Conservation (phyloP, 768 basidiomycete species). For the Psilocybe cyanescens region DNA sequence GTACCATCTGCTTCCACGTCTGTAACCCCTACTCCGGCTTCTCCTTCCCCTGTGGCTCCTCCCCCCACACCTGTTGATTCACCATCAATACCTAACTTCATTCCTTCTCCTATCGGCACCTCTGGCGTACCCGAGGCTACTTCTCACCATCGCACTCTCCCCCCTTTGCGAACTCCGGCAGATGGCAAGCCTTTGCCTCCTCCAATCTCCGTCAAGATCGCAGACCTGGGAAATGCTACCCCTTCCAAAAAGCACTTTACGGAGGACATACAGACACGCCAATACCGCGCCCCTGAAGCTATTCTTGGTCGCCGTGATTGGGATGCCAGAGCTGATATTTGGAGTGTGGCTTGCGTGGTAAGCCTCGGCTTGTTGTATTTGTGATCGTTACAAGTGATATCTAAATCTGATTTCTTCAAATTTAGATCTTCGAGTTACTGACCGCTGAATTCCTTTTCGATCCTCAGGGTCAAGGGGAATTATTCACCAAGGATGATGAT, state of each 20-base stretch:
- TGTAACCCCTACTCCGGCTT: constrained; percentile 27
- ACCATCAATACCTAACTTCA: constrained; percentile 23
- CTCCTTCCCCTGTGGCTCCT: constrained; percentile 33
- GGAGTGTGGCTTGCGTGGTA: constrained; percentile 90
- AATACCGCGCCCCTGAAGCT: constrained; percentile 94
- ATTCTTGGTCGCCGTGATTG: constrained; percentile 88
- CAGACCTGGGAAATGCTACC: constrained; percentile 93
- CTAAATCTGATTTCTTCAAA: constrained; percentile 4
- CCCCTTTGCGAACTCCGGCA: constrained; percentile 26
- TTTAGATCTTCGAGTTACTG: constrained; percentile 81
- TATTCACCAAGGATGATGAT: constrained; percentile 93
- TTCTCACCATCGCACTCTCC: constrained; percentile 19
- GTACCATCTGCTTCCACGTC: constrained; percentile 7
- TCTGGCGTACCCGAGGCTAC: constrained; percentile 14
- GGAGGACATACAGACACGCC: constrained; percentile 95
- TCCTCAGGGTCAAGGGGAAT: constrained; percentile 77
- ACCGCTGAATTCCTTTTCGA: constrained; percentile 94
- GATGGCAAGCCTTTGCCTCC: constrained; percentile 28
- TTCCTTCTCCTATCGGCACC: constrained; percentile 19
- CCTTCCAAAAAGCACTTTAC: constrained; percentile 91
- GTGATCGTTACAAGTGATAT: neutral
- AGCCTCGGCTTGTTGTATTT: constrained; percentile 26
- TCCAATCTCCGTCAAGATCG: constrained; percentile 87
- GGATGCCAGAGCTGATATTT: constrained; percentile 86
- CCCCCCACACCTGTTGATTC: constrained; percentile 42